Conservation (phyloP, 768 basidiomycete genomes). For the Calocybe cyanea region DNA sequence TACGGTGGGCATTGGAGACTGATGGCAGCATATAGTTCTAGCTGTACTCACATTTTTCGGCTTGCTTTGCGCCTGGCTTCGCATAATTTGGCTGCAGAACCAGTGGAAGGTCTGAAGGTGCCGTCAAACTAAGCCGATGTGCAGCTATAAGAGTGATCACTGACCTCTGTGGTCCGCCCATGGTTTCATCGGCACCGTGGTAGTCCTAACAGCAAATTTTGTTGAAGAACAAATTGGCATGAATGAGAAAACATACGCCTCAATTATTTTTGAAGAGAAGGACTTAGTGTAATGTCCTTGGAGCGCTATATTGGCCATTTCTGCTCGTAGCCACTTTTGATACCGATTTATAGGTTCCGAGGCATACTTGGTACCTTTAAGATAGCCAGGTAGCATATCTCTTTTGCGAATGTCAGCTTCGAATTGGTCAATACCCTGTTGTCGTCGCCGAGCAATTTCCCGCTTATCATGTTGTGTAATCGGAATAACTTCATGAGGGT, state of each 20-base stretch:
- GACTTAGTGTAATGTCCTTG: slow-evolving; percentile 53
- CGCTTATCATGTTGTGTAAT: slow-evolving; percentile 28
- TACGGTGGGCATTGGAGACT: slow-evolving; percentile 23
- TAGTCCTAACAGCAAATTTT: slow-evolving; percentile 39
- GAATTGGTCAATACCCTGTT: slow-evolving; percentile 42
- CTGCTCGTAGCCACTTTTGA: slow-evolving; percentile 31
- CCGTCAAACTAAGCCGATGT: background rate
- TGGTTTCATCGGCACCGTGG: slow-evolving; percentile 49
- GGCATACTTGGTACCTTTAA: slow-evolving; percentile 37
- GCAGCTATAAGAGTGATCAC: background rate
- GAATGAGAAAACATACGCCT: slow-evolving; percentile 38
- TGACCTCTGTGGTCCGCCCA: slow-evolving; percentile 50
- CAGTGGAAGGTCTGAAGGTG: slow-evolving; percentile 36
- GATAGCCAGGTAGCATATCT: slow-evolving; percentile 41
- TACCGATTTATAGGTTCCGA: slow-evolving; percentile 43
- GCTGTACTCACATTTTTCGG: slow-evolving; percentile 21
- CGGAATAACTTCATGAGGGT: slow-evolving; percentile 44
- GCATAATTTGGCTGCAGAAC: slow-evolving; percentile 33
- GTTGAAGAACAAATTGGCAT: background rate
- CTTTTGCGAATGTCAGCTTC: slow-evolving; percentile 28
- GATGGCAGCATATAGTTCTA: background rate
- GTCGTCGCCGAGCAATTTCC: slow-evolving; percentile 31
- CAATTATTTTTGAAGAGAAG: slow-evolving; percentile 38
- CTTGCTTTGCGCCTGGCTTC: slow-evolving; percentile 20
- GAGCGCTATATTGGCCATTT: slow-evolving; percentile 32